Evolutionary conservation across 208 protist species (phyloP), one percentile per base, ranked within the genome.

Genomic region (Acanthamoeba triangularis): DNA sequence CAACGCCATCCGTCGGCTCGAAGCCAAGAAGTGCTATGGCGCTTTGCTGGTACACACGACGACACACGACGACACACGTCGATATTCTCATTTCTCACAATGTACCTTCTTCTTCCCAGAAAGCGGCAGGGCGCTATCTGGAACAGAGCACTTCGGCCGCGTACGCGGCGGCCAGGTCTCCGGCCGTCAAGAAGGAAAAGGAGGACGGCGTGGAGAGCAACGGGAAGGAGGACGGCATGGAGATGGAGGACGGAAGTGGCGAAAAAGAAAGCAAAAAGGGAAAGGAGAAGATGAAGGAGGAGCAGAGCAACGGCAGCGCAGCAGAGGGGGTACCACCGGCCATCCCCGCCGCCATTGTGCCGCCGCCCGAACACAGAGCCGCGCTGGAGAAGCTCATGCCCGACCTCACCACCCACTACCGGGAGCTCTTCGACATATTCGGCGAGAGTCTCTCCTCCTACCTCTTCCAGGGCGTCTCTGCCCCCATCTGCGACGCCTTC

Each of bases 371-470:
- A n/a, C 90, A 94, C 28, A n/a, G 37, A 28, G 74, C 49, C 16
- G 74, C 92, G 18, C 44, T 91, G 93, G 91, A 84, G 23, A 78
- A 94, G 72, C 44, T 84, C 47, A 37, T 91, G 93, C 76, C 93
- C 33, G 78, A 91, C 93, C n/a, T 94, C 47, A n/a, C 44, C 23
- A 56, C 37, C 16, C 93, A 80, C 80, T 95, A 95, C 30, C 33
- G n/a, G 25, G 93, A 95, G 76, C 44, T 95, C 30, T 95, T 61
- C 37, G 93, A 95, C 63, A 72, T 95, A 5, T 95, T 95, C 72
- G 93, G 93, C 18, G 93, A 95, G 93, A 80, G 93, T 28, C 93
- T 95, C 33, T 82, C 47, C 28, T 63, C 93, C 33, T 95, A 78
- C 61, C 52, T 80, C 82, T 63, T 49, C 47, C 72, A 82, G 72